phyloP scores from a whole-genome alignment of 1,284 basidiomycete genomes.

The Heterobasidion irregulare region DNA sequence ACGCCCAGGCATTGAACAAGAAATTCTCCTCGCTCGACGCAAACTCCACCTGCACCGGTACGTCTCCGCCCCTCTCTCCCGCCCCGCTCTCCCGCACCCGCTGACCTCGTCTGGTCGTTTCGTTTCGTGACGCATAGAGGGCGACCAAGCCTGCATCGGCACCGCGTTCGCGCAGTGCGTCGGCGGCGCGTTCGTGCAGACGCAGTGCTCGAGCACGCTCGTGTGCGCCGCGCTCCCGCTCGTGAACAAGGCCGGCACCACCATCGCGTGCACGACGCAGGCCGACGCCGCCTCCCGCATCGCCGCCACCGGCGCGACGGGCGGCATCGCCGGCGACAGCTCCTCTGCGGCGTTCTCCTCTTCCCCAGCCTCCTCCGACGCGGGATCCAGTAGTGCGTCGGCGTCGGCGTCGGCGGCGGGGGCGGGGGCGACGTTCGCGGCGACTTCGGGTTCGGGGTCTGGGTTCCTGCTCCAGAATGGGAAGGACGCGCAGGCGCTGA shows the following conservation, averaged over 20 bases:
- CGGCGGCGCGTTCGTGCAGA: constrained; percentile 30
- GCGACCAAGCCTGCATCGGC: constrained; percentile 28
- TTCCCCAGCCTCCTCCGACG: background rate
- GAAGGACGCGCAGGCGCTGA: constrained; percentile 40
- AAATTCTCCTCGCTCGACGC: constrained; percentile 34
- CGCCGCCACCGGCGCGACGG: constrained; percentile 39
- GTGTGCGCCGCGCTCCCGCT: constrained; percentile 51
- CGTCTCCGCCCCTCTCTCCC: background rate
- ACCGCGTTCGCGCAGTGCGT: constrained; percentile 35
- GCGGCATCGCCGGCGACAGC: constrained; percentile 16
- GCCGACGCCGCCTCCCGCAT: constrained; percentile 45
- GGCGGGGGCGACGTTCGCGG: constrained; percentile 13
- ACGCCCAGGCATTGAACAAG: constrained; percentile 41
- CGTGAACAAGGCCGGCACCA: constrained; percentile 48
- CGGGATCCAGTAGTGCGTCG: constrained; percentile 5
- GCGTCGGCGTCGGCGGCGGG: constrained; percentile 12
- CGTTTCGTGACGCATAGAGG: constrained; percentile 19
- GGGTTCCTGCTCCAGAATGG: constrained; percentile 35
- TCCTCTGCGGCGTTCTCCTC: constrained; percentile 5
- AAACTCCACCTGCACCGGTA: constrained; percentile 29
- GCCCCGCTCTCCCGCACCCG: too few species aligned
- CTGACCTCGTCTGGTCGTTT: too few species aligned
- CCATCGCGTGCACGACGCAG: constrained; percentile 43
- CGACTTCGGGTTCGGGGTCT: constrained; percentile 9
- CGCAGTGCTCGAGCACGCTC: constrained; percentile 29